Base-by-base conservation (phyloP, 129 eudicot species). In the Flaveria linearis region DNA sequence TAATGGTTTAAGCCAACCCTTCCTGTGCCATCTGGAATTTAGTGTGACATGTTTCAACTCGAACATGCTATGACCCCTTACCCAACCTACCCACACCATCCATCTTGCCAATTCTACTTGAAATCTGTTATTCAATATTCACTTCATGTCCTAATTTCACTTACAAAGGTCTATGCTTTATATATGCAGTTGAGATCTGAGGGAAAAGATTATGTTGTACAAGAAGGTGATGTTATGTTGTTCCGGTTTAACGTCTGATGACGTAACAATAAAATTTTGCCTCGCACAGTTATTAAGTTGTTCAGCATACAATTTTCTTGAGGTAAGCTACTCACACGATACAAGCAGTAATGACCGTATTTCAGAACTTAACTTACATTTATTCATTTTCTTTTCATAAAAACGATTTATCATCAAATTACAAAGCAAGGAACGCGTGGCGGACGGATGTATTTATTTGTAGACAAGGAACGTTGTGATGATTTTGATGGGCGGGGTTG, bases 181-280 rank as follows among this genome's bases (percentile, higher is more conserved):
- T 75, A 39, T 78, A 46, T 88, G 90, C 91, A 93, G 98, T 77
- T 93, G 83, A 85, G 98, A 73, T 88, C 92, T 0, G 98, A 93
- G 78, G 98, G 98, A n/a, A 93, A 88, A 83, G 98, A 93, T 30
- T 93, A 93, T 66, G 74, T 90, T 77, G 98, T 93, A 51, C 87
- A 82, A 88, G 98, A 93, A 85, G 98, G 98, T 25, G 98, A 93
- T 81, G 96, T 93, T 16, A 88, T 93, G 98, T 81, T 93, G 84
- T 93, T 93, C 57, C 91, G 96, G 51, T 93, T 93, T 80, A 93
- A 93, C 15, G 97, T 93, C 45, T 93, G 80, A 93, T 49, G 42
- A 45, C 14, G 7, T 49, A 66, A 75, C 66, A 36, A 25, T 2
- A 64, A 10, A 7, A 36, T 75, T 33, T 74, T 52, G 43, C 12